A percentile compares a stretch with the other conserved stretches of the same genome.
Conservation (phyloP, 2,329 filamentous ascomycete genomes). For the Fusarium sp. region DNA sequence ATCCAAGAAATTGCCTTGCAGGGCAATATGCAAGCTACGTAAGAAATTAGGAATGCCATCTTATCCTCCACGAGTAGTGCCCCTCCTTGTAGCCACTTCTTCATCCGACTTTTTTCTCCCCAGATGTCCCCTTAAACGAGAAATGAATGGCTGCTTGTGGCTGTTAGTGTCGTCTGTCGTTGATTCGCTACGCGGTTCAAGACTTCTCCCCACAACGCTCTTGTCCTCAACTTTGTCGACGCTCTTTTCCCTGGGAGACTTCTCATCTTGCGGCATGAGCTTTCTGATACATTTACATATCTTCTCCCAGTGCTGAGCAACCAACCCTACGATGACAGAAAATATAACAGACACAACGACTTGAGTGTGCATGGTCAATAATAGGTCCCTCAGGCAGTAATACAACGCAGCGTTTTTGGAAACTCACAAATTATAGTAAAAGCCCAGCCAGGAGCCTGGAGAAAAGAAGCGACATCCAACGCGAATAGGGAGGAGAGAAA, state of each 20-base stretch:
- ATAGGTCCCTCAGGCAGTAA: not conserved
- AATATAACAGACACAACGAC: not conserved
- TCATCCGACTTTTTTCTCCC: not conserved
- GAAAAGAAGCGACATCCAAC: slow-evolving; percentile 26
- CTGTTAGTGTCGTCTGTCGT: not conserved
- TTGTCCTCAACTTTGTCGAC: not conserved
- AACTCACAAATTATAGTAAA: slow-evolving; percentile 13
- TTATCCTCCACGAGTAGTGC: not conserved
- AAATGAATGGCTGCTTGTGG: too few species aligned
- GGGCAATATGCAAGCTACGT: not conserved
- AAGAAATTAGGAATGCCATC: not conserved
- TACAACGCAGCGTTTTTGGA: not conserved
- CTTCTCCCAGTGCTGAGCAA: not conserved
- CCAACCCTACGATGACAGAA: not conserved
- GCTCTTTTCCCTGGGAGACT: too few species aligned
- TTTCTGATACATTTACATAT: not conserved
- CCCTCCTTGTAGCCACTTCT: not conserved
- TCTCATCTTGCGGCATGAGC: not conserved
- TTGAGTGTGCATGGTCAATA: not conserved
- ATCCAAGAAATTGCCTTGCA: not conserved
- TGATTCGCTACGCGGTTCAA: not conserved
- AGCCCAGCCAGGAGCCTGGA: slow-evolving; percentile 20
- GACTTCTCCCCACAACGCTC: too few species aligned
- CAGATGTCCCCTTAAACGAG: not conserved
- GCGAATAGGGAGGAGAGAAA: slow-evolving; percentile 6